Evolutionary conservation across 306 rosid genomes (phyloP).

Genomic region (Trifolium pratense): DNA sequence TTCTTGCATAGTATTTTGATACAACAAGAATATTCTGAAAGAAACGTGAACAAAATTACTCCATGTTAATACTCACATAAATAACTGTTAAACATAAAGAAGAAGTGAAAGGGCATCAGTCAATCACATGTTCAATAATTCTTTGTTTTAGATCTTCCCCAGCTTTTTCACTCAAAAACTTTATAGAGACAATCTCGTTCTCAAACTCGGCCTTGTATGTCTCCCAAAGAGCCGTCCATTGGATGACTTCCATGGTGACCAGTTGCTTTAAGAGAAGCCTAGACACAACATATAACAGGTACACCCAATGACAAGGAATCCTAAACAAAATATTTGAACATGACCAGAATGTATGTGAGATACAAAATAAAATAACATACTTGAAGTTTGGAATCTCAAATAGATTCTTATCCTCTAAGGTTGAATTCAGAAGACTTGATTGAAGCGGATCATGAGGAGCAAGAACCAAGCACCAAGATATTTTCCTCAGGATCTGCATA

Average conservation of each 20-base stretch:
- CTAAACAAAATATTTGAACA: slow-evolving; percentile 1
- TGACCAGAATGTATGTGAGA: neutral
- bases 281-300: slow-evolving; percentile 31
- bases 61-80: slow-evolving; percentile 20
- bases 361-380: slow-evolving; percentile 42
- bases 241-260: slow-evolving; percentile 91
- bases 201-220: slow-evolving; percentile 80
- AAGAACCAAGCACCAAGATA: slow-evolving; percentile 87
- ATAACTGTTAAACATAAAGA: slow-evolving; percentile 23
- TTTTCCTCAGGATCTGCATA: slow-evolving; percentile 77
- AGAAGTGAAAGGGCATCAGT: slow-evolving; percentile 10
- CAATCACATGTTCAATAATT: slow-evolving; percentile 80
- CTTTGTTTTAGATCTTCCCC: slow-evolving; percentile 85
- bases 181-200: slow-evolving; percentile 72
- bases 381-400: slow-evolving; percentile 76
- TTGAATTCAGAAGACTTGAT: slow-evolving; percentile 91
- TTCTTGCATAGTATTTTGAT: slow-evolving; percentile 75
- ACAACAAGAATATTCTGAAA: slow-evolving; percentile 90
- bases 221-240: slow-evolving; percentile 85
- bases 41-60: neutral
- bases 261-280: slow-evolving; percentile 82
- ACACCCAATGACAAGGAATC: slow-evolving; percentile 26
- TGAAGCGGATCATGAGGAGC: slow-evolving; percentile 90
- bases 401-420: slow-evolving; percentile 86
- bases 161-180: slow-evolving; percentile 77